Conservation (phyloP, 2,329 filamentous ascomycete species). For the Fonsecaea nubica region DNA sequence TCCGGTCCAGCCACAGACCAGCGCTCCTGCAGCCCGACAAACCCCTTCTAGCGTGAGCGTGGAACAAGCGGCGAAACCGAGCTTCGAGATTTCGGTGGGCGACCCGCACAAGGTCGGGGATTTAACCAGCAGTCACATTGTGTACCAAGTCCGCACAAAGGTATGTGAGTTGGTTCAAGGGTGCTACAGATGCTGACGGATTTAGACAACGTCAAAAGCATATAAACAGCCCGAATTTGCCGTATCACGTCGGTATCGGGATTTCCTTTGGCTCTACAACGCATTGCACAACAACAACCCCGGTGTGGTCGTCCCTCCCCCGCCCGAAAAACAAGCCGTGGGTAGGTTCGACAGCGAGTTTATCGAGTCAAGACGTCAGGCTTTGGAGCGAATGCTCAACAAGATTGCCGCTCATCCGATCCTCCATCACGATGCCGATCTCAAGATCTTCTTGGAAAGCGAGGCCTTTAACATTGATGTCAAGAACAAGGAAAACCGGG, state of each 20-base stretch:
- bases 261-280: slow-evolving; percentile 98
- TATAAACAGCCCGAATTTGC: slow-evolving; percentile 92
- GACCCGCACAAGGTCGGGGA: slow-evolving; percentile 98
- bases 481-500: slow-evolving; percentile 94
- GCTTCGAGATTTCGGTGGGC: slow-evolving; percentile 87
- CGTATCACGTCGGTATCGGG: slow-evolving; percentile 90
- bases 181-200: slow-evolving; percentile 37
- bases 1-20: slow-evolving; percentile 60
- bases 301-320: slow-evolving; percentile 91
- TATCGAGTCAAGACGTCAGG: slow-evolving; percentile 87
- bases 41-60: slow-evolving; percentile 82
- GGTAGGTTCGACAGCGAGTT: slow-evolving; percentile 96
- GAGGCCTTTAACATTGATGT: slow-evolving; percentile 95
- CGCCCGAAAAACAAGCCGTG: slow-evolving; percentile 96
- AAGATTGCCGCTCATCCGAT: slow-evolving; percentile 89
- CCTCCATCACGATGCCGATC: slow-evolving; percentile 87
- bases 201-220: slow-evolving; percentile 89
- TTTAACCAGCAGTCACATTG: slow-evolving; percentile 94
- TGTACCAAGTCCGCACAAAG: slow-evolving; percentile 94
- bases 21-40: slow-evolving; percentile 56
- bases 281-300: slow-evolving; percentile 93
- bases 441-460: slow-evolving; percentile 96
- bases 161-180: slow-evolving; percentile 56
- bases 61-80: slow-evolving; percentile 91
- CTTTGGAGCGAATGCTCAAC: slow-evolving; percentile 96